phyloP scores from a whole-genome alignment of 2,329 filamentous ascomycete species.

The Epichloe sylvatica region DNA sequence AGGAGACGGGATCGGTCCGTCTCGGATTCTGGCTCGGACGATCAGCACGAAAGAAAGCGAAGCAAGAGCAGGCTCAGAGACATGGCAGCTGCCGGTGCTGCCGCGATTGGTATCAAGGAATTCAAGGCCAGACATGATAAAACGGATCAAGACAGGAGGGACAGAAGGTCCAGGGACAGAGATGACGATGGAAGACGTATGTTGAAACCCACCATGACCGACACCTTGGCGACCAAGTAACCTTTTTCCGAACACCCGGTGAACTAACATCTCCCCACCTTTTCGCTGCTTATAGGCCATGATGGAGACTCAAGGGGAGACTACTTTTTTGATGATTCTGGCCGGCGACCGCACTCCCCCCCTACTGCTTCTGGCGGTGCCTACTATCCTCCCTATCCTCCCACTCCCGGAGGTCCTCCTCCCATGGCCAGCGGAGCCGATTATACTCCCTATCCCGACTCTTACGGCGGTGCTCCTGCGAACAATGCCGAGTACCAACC shows the following conservation, averaged over 20 bases:
- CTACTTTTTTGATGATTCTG: conserved; percentile 21
- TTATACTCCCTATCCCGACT: conserved; percentile 12
- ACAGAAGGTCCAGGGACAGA: conserved; percentile 23
- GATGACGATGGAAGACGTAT: conserved; percentile 10
- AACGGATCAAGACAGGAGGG: conserved; percentile 30
- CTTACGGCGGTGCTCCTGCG: conserved; percentile 15
- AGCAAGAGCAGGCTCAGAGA: conserved; percentile 42
- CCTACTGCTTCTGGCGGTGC: conserved; percentile 38
- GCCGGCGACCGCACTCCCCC: conserved; percentile 31
- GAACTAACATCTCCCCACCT: not conserved
- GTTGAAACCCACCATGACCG: conserved; percentile 6
- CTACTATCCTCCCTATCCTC: conserved; percentile 31
- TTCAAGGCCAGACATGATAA: conserved; percentile 29
- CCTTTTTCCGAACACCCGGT: not conserved
- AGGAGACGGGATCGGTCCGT: conserved; percentile 21
- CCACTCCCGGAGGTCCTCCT: conserved; percentile 11
- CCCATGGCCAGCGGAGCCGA: conserved; percentile 6
- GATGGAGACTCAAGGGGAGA: conserved; percentile 22
- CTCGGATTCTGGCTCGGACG: conserved; percentile 20
- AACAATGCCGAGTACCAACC: conserved; percentile 21
- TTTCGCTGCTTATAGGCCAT: conserved; percentile 15
- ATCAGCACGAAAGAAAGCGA: conserved; percentile 26
- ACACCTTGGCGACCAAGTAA: not conserved
- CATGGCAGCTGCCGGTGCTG: conserved; percentile 38
- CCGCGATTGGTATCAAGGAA: conserved; percentile 49